Evolutionary conservation across 73 alveolate species (phyloP).

Genomic region (Paramecium pentaurelia): DNA sequence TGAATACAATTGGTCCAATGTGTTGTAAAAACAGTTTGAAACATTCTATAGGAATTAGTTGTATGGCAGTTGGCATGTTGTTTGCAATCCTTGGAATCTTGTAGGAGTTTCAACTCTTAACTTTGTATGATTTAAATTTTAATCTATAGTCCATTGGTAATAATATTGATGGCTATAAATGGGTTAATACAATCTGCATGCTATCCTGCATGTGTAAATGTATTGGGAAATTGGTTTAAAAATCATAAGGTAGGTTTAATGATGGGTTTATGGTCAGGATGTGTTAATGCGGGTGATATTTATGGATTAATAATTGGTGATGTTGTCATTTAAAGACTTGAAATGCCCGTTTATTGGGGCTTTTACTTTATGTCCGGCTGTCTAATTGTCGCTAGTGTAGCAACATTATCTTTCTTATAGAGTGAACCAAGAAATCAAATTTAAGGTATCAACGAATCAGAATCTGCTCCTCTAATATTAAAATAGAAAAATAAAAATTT

Average conservation of each 20-base stretch:
- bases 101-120: neutral
- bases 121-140: neutral
- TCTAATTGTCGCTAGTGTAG: neutral
- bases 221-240: constrained; percentile 58
- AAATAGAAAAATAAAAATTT: neutral
- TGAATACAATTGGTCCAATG: constrained; percentile 47
- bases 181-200: constrained; percentile 28
- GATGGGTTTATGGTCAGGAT: constrained; percentile 58
- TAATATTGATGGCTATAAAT: constrained; percentile 29
- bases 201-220: constrained; percentile 50
- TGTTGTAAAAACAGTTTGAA: constrained; percentile 27
- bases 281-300: constrained; percentile 48
- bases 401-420: neutral
- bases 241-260: constrained; percentile 33
- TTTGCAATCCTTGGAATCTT: neutral
- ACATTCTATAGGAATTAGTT: constrained; percentile 22
- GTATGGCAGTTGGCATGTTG: neutral
- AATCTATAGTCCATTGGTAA: neutral
- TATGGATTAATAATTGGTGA: constrained; percentile 41
- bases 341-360: neutral
- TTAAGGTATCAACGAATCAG: neutral
- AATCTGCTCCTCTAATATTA: neutral
- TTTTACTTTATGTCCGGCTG: neutral
- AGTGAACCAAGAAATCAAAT: neutral
- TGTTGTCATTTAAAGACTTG: neutral